Evolutionary conservation across 75 land plant genomes (phyloP), one percentile per base, ranked within the genome.

Genomic region (Cupressus sempervirens): DNA sequence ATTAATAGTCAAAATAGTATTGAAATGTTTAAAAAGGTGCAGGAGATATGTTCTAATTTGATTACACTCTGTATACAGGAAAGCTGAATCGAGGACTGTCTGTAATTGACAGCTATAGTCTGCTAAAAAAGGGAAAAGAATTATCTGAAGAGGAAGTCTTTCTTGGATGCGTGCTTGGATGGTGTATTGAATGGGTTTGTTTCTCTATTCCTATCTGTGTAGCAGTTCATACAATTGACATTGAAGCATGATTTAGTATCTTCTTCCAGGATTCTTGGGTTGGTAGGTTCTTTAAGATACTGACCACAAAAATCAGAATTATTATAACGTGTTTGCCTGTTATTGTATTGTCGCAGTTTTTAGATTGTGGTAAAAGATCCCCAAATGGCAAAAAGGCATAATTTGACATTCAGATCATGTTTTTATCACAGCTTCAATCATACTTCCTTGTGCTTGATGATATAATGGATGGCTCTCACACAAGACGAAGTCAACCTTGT

Each of bases 141-240:
- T 85, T 98, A 36, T 87, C 86, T 76, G 92, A 98, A 81, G 93
- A 93, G 0, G 99, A 98, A 76, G 2, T 92, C 32, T 93, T 96
- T 72, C 95, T 92, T 84, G 91, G 95, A 46, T 89, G 87, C 89
- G 93, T 89, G 7, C 95, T 98, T 58, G 99, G 99, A 26, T 98
- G 99, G 99, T 98, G 99, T 85, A 93, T 98, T 74, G 99, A 98
- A 88, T 96, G 98, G 98, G 99, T 98, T 89, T 45, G 87, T 1
- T 46, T 84, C 34, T 38, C 46, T 80, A 7, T 88, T 34, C 87
- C 52, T 56, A 34, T 88, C 56, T 50, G 20, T 41, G 65, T 83
- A 58, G 34, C 48, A 58, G 45, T 26, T 23, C 7, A 62, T 62
- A 23, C 26, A 62, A 62, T 62, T 62, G 26, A 62, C 26, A 62